Evolutionary conservation across 2,329 filamentous ascomycete species (phyloP), one percentile per base, ranked within the genome.

Genomic region (Capronia epimyces): DNA sequence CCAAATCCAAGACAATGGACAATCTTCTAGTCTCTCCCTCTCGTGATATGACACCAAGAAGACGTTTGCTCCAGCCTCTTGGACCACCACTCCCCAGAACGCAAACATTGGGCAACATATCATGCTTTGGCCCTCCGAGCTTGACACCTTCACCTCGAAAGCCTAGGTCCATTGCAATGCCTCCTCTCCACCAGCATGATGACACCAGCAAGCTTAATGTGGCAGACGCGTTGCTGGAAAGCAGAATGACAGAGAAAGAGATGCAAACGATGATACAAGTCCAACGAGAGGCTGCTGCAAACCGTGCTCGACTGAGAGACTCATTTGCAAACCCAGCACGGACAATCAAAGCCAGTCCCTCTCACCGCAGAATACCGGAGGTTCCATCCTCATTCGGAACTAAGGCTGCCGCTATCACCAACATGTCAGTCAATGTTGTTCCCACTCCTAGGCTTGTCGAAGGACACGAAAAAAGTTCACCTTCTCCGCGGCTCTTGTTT

Each of bases 31-130:
- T 44, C 31, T 48, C 41, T 1, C 29, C 47, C 16, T n/a, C n/a
- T n/a, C 50, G 48, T 7, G 48, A 56, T 15, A 45, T 37, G 2
- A 56, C 43, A 4, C 53, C 57, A 3, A 40, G 48, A 29, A 49
- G 52, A 47, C 56, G 49, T 13, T 37, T 60, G n/a, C 46, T 60
- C 10, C 46, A 53, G 27, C 57, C 57, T n/a, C 41, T 60, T 13
- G 50, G 43, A 2, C 57, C 57, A 24, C 57, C 55, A 20, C n/a
- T 60, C 12, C 56, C 53, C 10, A 46, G 50, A 24, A 60, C 53
- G 15, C 55, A 58, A 22, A 58, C 57, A 15, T 29, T 56, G 12
- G 52, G 52, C 32, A 58, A 47, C 22, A 54, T 58, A n/a, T 49
- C 57, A 27, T 58, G 57, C 46, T 59, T 59, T 16, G 40, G 32